Evolutionary conservation across 345 rosid species (phyloP).

Genomic region (Sisymbrium irio): DNA sequence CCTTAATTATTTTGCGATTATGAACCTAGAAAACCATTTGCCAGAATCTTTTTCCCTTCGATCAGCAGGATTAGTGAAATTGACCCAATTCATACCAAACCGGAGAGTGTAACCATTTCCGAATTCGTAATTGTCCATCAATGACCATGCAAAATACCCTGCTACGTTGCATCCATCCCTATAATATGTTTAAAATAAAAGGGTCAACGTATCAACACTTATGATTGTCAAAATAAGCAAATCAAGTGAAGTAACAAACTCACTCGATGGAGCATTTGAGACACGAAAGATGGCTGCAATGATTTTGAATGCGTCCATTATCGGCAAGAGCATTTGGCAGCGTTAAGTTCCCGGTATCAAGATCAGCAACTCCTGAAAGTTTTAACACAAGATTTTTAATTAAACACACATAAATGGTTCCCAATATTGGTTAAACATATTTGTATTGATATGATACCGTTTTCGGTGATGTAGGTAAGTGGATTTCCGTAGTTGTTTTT

Average conservation of each 20-base stretch:
- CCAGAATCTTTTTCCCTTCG: too few species aligned
- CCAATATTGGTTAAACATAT: neutral
- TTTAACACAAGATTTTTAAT: neutral
- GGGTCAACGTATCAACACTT: too few species aligned
- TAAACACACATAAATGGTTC: too few species aligned
- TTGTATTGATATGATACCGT: too few species aligned
- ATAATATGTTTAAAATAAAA: neutral
- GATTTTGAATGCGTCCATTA: slow-evolving; percentile 17
- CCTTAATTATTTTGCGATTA: slow-evolving; percentile 16
- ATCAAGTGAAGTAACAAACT: too few species aligned
- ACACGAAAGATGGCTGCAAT: slow-evolving; percentile 31
- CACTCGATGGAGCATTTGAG: slow-evolving; percentile 28
- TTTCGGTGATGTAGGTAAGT: slow-evolving; percentile 32
- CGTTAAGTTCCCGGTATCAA: slow-evolving; percentile 5
- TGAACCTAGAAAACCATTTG: slow-evolving; percentile 36
- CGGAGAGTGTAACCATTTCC: too few species aligned
- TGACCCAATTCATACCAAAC: neutral
- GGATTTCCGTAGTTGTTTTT: slow-evolving; percentile 24
- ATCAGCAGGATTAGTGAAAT: slow-evolving; percentile 29
- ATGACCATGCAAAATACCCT: too few species aligned
- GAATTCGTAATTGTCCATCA: too few species aligned
- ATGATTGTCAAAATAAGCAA: too few species aligned
- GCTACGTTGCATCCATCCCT: slow-evolving; percentile 19
- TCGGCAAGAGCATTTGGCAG: slow-evolving; percentile 20
- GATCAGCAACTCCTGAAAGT: slow-evolving; percentile 24